Evolutionary conservation across 805 yeast species (phyloP).

Genomic region (Wickerhamiella spandovensis): DNA sequence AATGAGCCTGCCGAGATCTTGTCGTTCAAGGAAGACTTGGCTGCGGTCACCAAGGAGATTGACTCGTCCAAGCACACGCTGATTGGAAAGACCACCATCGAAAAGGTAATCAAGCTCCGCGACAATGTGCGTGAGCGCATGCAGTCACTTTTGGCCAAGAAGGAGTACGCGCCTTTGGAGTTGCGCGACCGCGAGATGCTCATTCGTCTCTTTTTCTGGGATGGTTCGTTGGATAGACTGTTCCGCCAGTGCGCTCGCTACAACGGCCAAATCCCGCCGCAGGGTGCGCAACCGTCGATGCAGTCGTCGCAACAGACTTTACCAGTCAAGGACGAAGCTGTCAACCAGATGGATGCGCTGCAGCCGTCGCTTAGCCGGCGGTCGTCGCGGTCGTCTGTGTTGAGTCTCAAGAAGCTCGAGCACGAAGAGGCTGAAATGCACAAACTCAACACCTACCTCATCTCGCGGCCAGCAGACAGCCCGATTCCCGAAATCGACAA

Average conservation of each 20-base stretch:
- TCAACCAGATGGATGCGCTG: slow-evolving; percentile 13
- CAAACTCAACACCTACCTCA: slow-evolving; percentile 66
- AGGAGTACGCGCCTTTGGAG: slow-evolving; percentile 11
- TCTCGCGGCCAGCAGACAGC: neutral
- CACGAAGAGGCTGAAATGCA: slow-evolving; percentile 89
- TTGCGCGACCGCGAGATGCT: slow-evolving; percentile 16
- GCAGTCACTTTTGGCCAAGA: slow-evolving; percentile 12
- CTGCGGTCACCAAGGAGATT: slow-evolving; percentile 6
- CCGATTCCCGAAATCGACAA: neutral
- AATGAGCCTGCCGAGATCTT: slow-evolving; percentile 11
- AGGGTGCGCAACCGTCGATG: neutral
- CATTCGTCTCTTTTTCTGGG: slow-evolving; percentile 15
- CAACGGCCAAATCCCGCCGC: neutral
- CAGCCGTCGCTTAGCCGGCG: slow-evolving; percentile 18
- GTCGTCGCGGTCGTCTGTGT: slow-evolving; percentile 26
- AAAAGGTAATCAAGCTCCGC: slow-evolving; percentile 13
- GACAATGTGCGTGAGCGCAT: slow-evolving; percentile 11
- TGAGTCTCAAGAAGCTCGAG: slow-evolving; percentile 43
- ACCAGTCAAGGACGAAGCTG: slow-evolving; percentile 9
- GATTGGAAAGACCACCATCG: slow-evolving; percentile 3
- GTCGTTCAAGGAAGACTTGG: slow-evolving; percentile 12
- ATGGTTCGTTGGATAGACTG: slow-evolving; percentile 14
- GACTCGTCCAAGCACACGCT: slow-evolving; percentile 3
- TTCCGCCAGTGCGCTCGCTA: slow-evolving; percentile 5
- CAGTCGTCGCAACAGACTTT: neutral